Evolutionary conservation across 108 stramenopile genomes (phyloP), one percentile per base, ranked within the genome.

Genomic region (Mediolabrus comicus): DNA sequence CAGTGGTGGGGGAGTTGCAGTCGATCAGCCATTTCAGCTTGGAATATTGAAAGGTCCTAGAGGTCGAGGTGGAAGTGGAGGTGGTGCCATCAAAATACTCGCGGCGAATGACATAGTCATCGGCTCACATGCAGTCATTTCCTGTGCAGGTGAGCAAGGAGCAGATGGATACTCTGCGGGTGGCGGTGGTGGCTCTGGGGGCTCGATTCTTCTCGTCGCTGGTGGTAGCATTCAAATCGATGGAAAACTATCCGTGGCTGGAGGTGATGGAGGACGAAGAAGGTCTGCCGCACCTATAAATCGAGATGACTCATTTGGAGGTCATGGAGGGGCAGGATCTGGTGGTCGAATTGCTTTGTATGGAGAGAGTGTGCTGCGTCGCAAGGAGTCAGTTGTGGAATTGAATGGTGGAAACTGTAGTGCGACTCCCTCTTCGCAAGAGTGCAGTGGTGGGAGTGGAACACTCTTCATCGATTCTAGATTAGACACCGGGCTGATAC

Each of bases 141-240:
- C 62, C 27, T 84, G 84, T 14, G 65, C 87, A 66, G 94, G 89
- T 1, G 86, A 79, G 24, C 41, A 57, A n/a, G 92, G 86, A 30
- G 79, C 75, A 56, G 63, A 74, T 69, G 75, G 74, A 1, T 68
- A 72, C 49, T 69, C 64, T 46, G 86, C 83, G 14, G 92, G 88
- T 12, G 92, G 92, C 19, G 94, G 94, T 24, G 94, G 94, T 31
- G 90, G 91, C 9, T 62, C 75, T 26, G 94, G 94, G 13, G 92
- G 92, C 12, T 52, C 79, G 10, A 80, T 95, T 24, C 54, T 93
- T 19, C 58, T 92, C 3, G 73, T 80, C 10, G 90, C 91, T 38
- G 92, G 89, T 4, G 88, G 92, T 14, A 62, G 58, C 32, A 49
- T 88, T 13, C 67, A 55, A 13, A 59, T 86, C 53, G 58, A 75